phyloP scores from a whole-genome alignment of 2,329 filamentous ascomycete species.

The Fusarium sp. region DNA sequence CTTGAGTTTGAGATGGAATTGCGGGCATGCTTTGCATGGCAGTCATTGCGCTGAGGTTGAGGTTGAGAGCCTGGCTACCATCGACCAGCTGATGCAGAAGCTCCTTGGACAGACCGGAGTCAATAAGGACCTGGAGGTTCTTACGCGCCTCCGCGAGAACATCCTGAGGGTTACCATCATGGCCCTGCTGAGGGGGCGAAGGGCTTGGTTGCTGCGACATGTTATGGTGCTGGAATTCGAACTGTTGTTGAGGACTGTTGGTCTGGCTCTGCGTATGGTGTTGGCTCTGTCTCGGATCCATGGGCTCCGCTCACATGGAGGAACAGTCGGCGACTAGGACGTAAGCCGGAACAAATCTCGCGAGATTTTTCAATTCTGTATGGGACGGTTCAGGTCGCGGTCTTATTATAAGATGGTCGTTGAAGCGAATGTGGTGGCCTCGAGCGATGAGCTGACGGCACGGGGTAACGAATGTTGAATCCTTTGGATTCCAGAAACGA shows the following conservation, averaged over 20 bases:
- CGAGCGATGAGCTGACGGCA: constrained; percentile 31
- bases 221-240: constrained; percentile 38
- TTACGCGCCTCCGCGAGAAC: constrained; percentile 58
- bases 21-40: constrained; percentile 27
- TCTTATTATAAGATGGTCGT: constrained; percentile 12
- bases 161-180: constrained; percentile 55
- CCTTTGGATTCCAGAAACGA: constrained; percentile 16
- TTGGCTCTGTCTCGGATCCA: constrained; percentile 48
- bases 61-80: constrained; percentile 50
- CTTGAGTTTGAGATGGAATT: constrained; percentile 33
- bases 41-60: constrained; percentile 31
- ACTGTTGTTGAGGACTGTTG: constrained; percentile 44
- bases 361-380: neutral
- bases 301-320: constrained; percentile 43
- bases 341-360: constrained; percentile 25
- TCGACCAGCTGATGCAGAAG: constrained; percentile 56
- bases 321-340: constrained; percentile 43
- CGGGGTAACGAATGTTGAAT: constrained; percentile 25
- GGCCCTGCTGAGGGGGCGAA: constrained; percentile 42
- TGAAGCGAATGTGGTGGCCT: constrained; percentile 37
- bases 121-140: constrained; percentile 59
- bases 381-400: neutral
- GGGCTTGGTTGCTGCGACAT: constrained; percentile 44
- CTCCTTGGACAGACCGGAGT: constrained; percentile 58
- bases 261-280: constrained; percentile 33